phyloP scores from a whole-genome alignment of 495 filamentous ascomycete genomes.

The Lentithecium fluviatile region DNA sequence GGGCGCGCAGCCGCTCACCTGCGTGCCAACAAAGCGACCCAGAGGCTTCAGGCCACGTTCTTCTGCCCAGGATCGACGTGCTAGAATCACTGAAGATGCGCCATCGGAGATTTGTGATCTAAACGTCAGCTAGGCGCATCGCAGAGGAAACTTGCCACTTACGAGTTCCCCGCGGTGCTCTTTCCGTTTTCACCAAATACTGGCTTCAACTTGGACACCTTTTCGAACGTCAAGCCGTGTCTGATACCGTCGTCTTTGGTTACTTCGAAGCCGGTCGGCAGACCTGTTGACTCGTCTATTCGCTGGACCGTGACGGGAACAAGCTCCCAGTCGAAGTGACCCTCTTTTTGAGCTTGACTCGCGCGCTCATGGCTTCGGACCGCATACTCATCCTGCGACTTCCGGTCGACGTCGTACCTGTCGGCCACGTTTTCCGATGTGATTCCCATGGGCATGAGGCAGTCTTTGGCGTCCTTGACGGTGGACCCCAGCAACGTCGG shows the following conservation, averaged over 20 bases:
- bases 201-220: slow-evolving; percentile 31
- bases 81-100: slow-evolving; percentile 31
- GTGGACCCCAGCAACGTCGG: slow-evolving; percentile 16
- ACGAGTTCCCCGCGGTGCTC: slow-evolving; percentile 36
- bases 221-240: slow-evolving; percentile 32
- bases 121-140: not conserved
- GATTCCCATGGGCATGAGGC: slow-evolving; percentile 35
- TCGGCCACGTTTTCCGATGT: slow-evolving; percentile 38
- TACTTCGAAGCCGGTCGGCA: slow-evolving; percentile 25
- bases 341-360: slow-evolving; percentile 31
- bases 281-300: slow-evolving; percentile 24
- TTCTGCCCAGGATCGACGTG: slow-evolving; percentile 30
- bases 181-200: slow-evolving; percentile 32
- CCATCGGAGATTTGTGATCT: slow-evolving; percentile 38
- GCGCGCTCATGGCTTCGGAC: slow-evolving; percentile 32
- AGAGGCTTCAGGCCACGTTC: slow-evolving; percentile 30
- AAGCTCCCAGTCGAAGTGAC: slow-evolving; percentile 36
- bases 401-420: slow-evolving; percentile 29
- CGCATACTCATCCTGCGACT: slow-evolving; percentile 35
- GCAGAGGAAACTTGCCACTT: not conserved
- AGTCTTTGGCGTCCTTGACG: slow-evolving; percentile 34
- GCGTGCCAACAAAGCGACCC: slow-evolving; percentile 33
- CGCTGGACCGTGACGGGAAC: slow-evolving; percentile 30
- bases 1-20: slow-evolving; percentile 30
- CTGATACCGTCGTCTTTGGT: slow-evolving; percentile 36